These are phyloP conservation scores for Paracorniculantispora psalliotae DNA, from an alignment of 2,329 filamentous ascomycete species.

Conservation along the genomic window DNA sequence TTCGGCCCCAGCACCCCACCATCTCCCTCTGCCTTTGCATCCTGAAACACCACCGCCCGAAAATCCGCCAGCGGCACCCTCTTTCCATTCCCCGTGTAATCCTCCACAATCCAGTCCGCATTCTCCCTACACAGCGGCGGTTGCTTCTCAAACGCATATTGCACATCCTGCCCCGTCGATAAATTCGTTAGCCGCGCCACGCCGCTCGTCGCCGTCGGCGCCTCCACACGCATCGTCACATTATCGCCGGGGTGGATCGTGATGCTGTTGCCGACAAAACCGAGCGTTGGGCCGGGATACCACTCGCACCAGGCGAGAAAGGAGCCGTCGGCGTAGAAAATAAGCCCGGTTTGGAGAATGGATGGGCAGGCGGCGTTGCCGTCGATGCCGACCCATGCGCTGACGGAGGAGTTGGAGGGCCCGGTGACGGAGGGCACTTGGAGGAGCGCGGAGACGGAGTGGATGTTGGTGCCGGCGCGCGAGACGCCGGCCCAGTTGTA, in stretches of 20 bases:
- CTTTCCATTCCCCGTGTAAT: constrained; percentile 17
- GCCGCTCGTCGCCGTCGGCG: constrained; percentile 15
- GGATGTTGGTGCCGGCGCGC: background rate
- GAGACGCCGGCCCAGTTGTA: background rate
- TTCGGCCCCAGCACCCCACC: too few relatives aligned
- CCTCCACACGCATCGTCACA: constrained; percentile 19
- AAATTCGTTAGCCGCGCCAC: constrained; percentile 34
- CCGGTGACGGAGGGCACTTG: background rate
- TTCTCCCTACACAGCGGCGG: constrained; percentile 43
- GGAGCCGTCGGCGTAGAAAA: constrained; percentile 28
- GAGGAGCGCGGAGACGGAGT: background rate
- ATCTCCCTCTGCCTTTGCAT: background rate
- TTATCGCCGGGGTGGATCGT: constrained; percentile 18
- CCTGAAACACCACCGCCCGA: background rate
- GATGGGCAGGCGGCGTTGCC: constrained; percentile 30
- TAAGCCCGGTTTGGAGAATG: constrained; percentile 35
- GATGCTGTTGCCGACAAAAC: constrained; percentile 28
- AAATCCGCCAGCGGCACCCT: background rate
- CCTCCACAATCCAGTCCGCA: constrained; percentile 56
- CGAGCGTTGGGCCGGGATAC: constrained; percentile 33
- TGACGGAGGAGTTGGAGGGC: background rate
- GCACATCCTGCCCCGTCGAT: constrained; percentile 43
- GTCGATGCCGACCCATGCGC: constrained; percentile 40
- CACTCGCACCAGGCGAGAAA: constrained; percentile 38
- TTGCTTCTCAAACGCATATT: constrained; percentile 39